Conservation (phyloP, 2,329 filamentous ascomycete species). For the Nigrospora oryzae region DNA sequence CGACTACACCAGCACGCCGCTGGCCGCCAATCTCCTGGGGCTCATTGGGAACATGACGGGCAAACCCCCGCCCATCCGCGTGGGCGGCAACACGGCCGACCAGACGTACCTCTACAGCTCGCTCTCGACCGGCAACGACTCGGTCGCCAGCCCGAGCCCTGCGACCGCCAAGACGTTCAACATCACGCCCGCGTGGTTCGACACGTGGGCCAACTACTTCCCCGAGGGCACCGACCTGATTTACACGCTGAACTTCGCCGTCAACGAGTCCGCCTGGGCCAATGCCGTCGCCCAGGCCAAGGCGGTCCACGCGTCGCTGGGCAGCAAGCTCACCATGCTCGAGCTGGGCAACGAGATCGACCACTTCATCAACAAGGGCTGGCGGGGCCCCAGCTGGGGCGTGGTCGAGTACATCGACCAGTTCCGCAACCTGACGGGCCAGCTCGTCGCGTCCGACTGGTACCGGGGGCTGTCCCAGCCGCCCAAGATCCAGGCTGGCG, state of each 20-base stretch:
- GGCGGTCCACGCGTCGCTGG: conserved; percentile 18
- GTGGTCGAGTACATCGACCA: conserved; percentile 20
- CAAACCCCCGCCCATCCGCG: conserved; percentile 20
- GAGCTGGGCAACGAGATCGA: conserved; percentile 28
- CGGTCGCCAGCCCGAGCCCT: conserved; percentile 14
- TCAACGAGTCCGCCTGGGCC: conserved; percentile 19
- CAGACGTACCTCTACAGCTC: conserved; percentile 19
- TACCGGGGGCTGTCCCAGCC: conserved; percentile 10
- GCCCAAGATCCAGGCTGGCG: conserved; percentile 23
- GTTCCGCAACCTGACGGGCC: conserved; percentile 21
- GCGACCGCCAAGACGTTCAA: conserved; percentile 16
- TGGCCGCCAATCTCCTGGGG: conserved; percentile 16
- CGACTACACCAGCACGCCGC: conserved; percentile 17
- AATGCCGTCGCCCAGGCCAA: conserved; percentile 19
- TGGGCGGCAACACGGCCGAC: conserved; percentile 25
- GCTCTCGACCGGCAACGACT: conserved; percentile 17
- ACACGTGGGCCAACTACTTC: conserved; percentile 21
- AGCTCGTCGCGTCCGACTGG: conserved; percentile 20
- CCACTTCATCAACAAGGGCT: conserved; percentile 24
- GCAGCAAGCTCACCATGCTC: conserved; percentile 17
- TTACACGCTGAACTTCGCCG: conserved; percentile 23
- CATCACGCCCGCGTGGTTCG: conserved; percentile 22
- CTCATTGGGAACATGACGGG: conserved; percentile 18
- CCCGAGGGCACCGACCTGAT: conserved; percentile 19
- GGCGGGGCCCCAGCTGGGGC: conserved; percentile 20